Evolutionary conservation across 2,329 filamentous ascomycete species (phyloP).

Genomic region (Byssoonygena ceratinophila): DNA sequence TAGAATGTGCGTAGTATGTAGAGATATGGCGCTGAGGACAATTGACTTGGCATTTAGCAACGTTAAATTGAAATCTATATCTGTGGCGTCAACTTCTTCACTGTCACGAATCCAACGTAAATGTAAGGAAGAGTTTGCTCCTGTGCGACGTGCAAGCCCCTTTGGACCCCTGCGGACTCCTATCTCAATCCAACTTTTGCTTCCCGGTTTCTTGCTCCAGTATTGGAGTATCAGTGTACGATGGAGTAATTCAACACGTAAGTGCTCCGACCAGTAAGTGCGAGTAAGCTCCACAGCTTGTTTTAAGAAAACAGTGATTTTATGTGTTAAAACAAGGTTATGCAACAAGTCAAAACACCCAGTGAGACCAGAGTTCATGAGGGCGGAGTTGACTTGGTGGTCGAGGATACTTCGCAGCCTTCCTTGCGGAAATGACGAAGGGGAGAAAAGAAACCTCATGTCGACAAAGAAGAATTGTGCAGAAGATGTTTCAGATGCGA

Average conservation of each 20-base stretch:
- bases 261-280: slow-evolving; percentile 63
- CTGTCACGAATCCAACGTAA: slow-evolving; percentile 75
- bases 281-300: slow-evolving; percentile 63
- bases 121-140: slow-evolving; percentile 28
- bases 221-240: slow-evolving; percentile 81
- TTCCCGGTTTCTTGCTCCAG: slow-evolving; percentile 60
- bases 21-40: slow-evolving; percentile 61
- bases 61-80: slow-evolving; percentile 56
- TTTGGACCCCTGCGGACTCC: slow-evolving; percentile 56
- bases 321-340: slow-evolving; percentile 78
- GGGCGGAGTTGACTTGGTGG: slow-evolving; percentile 56
- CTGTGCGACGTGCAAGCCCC: slow-evolving; percentile 21
- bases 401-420: slow-evolving; percentile 58
- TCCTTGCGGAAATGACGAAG: slow-evolving; percentile 55
- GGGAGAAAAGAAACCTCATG: slow-evolving; percentile 70
- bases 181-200: slow-evolving; percentile 85
- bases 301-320: slow-evolving; percentile 68
- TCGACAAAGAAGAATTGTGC: slow-evolving; percentile 93
- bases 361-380: slow-evolving; percentile 58
- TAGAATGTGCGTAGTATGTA: slow-evolving; percentile 63
- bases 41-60: slow-evolving; percentile 63
- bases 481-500: slow-evolving; percentile 71
- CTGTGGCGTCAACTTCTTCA: slow-evolving; percentile 58
- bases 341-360: slow-evolving; percentile 83
- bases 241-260: slow-evolving; percentile 69